Evolutionary conservation across 2,329 filamentous ascomycete genomes (phyloP).

Genomic region (Pezicula neosporulosa): DNA sequence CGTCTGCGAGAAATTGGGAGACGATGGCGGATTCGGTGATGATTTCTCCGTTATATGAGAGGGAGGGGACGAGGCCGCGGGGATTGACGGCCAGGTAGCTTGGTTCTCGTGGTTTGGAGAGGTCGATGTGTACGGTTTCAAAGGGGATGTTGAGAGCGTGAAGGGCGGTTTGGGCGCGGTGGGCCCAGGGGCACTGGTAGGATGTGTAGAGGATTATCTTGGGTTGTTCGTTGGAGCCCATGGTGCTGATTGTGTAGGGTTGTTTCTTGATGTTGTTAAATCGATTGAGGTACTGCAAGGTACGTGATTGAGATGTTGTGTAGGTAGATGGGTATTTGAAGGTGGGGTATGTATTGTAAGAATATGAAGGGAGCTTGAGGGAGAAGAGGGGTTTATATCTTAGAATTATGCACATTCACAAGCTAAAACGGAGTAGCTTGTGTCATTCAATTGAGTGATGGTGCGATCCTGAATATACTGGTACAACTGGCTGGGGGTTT

Average conservation of each 20-base stretch:
- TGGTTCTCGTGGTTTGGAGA: conserved; percentile 62
- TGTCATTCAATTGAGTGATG: too few relatives aligned
- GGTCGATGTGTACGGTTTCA: conserved; percentile 71
- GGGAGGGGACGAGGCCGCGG: conserved; percentile 70
- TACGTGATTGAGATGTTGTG: too few relatives aligned
- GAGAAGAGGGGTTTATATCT: too few relatives aligned
- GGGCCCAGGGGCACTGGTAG: conserved; percentile 68
- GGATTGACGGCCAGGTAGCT: conserved; percentile 79
- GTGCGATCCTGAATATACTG: too few relatives aligned
- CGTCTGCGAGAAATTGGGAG: conserved; percentile 67
- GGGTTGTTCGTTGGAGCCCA: conserved; percentile 14
- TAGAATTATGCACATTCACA: too few relatives aligned
- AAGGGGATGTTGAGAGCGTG: conserved; percentile 62
- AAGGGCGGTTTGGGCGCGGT: conserved; percentile 71
- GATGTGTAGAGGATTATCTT: conserved; percentile 67
- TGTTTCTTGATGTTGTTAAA: not conserved
- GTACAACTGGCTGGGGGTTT: too few relatives aligned
- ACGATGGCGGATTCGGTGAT: conserved; percentile 73
- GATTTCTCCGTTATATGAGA: conserved; percentile 64
- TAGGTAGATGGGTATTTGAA: too few relatives aligned
- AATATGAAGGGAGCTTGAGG: too few relatives aligned
- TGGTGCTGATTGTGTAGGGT: conserved; percentile 5
- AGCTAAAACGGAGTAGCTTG: too few relatives aligned
- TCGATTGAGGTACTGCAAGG: too few relatives aligned
- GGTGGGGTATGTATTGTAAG: too few relatives aligned